phyloP scores from a whole-genome alignment of 768 basidiomycete species.

The Suillus fuscotomentosus region DNA sequence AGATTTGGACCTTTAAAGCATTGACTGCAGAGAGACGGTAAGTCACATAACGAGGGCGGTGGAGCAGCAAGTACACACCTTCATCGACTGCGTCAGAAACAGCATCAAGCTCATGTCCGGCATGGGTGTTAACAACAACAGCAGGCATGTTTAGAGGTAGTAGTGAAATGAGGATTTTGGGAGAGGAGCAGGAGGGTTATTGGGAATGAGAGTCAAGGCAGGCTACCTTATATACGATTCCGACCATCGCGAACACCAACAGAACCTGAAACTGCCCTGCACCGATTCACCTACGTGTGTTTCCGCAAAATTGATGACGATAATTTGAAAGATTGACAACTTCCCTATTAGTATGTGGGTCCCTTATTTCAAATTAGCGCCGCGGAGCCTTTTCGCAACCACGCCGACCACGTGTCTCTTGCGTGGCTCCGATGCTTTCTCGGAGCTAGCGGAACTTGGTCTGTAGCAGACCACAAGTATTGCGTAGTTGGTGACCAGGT shows the following conservation, averaged over 20 bases:
- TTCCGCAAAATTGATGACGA: conserved; percentile 6
- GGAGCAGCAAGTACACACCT: conserved; percentile 30
- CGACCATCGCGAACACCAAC: neutral
- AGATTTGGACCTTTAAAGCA: conserved; percentile 57
- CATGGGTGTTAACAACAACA: conserved; percentile 13
- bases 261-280: conserved; percentile 6
- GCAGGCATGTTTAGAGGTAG: conserved; percentile 23
- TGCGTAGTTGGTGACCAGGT: neutral
- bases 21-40: conserved; percentile 48
- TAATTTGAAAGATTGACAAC: neutral
- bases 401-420: neutral
- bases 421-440: neutral
- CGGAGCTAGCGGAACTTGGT: neutral
- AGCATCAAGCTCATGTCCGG: conserved; percentile 37
- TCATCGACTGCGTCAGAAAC: conserved; percentile 50
- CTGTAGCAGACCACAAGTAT: neutral
- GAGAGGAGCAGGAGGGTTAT: neutral
- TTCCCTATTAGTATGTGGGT: conserved; percentile 1
- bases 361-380: neutral
- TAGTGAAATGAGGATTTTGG: neutral
- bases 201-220: conserved; percentile 1
- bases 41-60: neutral
- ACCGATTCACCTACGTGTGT: neutral
- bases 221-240: conserved; percentile 6
- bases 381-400: neutral